Evolutionary conservation across 1,139 yeast genomes (phyloP), one percentile per base, ranked within the genome.

Genomic region (Fermentozyma sake): DNA sequence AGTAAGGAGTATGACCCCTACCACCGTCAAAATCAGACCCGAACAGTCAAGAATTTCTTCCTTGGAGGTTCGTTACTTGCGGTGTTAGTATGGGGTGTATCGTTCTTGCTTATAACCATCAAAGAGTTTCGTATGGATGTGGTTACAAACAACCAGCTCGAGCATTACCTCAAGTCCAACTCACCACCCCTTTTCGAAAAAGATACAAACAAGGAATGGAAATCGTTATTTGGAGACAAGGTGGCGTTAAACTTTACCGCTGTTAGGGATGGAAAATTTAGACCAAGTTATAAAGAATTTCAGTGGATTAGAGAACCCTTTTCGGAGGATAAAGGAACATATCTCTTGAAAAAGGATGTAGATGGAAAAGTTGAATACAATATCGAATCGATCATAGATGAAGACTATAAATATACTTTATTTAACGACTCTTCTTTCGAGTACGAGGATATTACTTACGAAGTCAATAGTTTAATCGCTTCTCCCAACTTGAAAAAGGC

Each of bases 241-340:
- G 41, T 47, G 4, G 58, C 59, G 12, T 44, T 61, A 20, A 55
- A 56, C 34, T 51, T 59, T 22, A 37, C 53, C 1, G 50, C 50
- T 10, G 55, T 56, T 12, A 62, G 84, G 37, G 70, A 68, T 26
- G 72, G 72, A 2, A 58, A 68, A 2, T 79, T 79, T 38, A 35
- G 46, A 0, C 77, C 86, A 0, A 53, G 56, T 14, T 55, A 44
- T 29, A 68, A 70, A 34, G 52, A 65, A n/a, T 57, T 81, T 13
- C 87, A 80, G 46, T 81, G 91, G 91, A 71, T 80, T 27, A 60
- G 60, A 26, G 72, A 72, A 12, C 73, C 77, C 1, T 35, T 51
- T 26, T 35, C 48, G 14, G 50, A 68, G 35, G 80, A 74, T 41
- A 59, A 65, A 33, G 82, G 80, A n/a, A 72, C 77, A 8, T 75